A percentile compares a stretch with the other conserved stretches of the same genome.
phyloP scores from a whole-genome alignment of 495 filamentous ascomycete species.

The Barbatosphaeria neglecta region DNA sequence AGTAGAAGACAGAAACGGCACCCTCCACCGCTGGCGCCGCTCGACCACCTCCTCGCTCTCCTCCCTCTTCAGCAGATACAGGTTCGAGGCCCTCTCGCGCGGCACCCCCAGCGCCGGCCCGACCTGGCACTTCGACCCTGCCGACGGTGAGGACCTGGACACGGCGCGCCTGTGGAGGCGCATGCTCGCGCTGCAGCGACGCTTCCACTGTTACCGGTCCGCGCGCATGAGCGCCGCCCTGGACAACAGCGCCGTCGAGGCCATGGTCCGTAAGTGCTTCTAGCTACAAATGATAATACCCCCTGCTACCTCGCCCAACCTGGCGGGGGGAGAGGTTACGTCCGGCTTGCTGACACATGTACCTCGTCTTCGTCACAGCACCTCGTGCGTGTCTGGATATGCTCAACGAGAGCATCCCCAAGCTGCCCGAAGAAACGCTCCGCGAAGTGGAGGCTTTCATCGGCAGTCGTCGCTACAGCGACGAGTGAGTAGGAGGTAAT shows the following conservation, averaged over 20 bases:
- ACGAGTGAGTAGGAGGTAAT: no score
- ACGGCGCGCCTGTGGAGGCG: conserved; percentile 28
- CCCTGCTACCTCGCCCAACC: no score
- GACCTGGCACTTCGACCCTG: not conserved
- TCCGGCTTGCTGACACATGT: no score
- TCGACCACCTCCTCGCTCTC: not conserved
- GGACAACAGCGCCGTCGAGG: conserved; percentile 17
- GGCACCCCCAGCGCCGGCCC: not conserved
- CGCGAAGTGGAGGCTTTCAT: conserved; percentile 12
- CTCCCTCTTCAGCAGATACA: not conserved
- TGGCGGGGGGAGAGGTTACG: no score
- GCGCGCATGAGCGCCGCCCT: conserved; percentile 32
- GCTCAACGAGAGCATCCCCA: conserved; percentile 30
- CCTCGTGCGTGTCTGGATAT: conserved; percentile 30
- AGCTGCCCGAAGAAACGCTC: conserved; percentile 24
- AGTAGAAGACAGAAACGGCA: not conserved
- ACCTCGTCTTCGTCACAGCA: conserved; percentile 15
- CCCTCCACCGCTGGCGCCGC: not conserved
- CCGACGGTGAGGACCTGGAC: conserved; percentile 7
- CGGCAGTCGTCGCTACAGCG: no score
- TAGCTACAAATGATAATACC: no score
- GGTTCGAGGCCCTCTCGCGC: not conserved
- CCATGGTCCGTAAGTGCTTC: conserved; percentile 31
- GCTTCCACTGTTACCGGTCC: conserved; percentile 33
- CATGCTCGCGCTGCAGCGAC: conserved; percentile 32